Conservation (phyloP, 1,284 basidiomycete species). For the Austroboletus novae-zelandiae region DNA sequence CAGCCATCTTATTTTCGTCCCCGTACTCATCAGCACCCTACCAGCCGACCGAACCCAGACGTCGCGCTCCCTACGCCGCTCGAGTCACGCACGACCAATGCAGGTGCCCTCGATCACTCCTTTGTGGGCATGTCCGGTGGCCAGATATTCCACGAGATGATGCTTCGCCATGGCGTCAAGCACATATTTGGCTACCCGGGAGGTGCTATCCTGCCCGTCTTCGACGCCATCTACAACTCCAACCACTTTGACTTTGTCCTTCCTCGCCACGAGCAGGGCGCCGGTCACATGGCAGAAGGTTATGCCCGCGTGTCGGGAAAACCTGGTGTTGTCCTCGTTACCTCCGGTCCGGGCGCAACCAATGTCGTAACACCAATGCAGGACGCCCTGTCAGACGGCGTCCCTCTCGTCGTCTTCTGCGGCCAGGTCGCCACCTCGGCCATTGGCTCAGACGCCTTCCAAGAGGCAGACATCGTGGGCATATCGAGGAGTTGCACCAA, state of each 20-base stretch:
- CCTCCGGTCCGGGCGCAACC: constrained; percentile 96
- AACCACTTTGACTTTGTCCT: constrained; percentile 94
- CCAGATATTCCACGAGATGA: constrained; percentile 99
- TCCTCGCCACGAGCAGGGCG: constrained; percentile 96
- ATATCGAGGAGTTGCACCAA: constrained; percentile 98
- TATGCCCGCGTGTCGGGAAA: constrained; percentile 98
- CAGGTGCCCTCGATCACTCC: constrained; percentile 60
- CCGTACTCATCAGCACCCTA: constrained; percentile 6
- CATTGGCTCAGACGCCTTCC: constrained; percentile 97
- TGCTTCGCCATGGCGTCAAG: constrained; percentile 95
- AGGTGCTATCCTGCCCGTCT: constrained; percentile 96
- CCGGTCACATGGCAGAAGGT: constrained; percentile 98
- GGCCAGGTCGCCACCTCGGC: constrained; percentile 98
- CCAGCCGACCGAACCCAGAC: constrained; percentile 63
- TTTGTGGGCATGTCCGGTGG: constrained; percentile 96
- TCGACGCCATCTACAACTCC: constrained; percentile 98
- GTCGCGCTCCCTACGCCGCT: constrained; percentile 43
- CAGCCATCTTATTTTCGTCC: constrained; percentile 3
- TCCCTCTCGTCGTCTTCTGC: constrained; percentile 93
- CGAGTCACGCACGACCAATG: constrained; percentile 43
- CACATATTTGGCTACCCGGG: constrained; percentile 98
- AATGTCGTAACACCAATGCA: constrained; percentile 99
- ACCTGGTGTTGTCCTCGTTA: constrained; percentile 97
- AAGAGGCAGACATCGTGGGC: constrained; percentile 96
- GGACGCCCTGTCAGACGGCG: constrained; percentile 93